These are phyloP conservation scores for Nannochloropsis gaditana DNA, from an alignment of 108 stramenopile species.

Conservation along the genomic window DNA sequence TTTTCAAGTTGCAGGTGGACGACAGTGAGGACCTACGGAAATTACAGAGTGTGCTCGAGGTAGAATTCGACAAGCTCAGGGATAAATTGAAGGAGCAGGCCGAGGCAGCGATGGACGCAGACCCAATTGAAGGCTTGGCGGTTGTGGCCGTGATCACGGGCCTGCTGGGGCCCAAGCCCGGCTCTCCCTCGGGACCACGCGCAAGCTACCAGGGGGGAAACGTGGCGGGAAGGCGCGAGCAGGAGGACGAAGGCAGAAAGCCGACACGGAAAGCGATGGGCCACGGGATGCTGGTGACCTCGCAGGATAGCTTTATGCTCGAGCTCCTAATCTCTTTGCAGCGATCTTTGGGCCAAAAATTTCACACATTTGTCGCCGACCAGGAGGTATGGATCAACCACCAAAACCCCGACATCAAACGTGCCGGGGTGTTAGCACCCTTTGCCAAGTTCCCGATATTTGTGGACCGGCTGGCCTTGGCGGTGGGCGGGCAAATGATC, in stretches of 20 bases:
- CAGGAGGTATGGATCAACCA: background rate
- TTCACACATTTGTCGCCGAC: background rate
- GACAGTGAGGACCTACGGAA: background rate
- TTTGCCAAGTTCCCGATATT: background rate
- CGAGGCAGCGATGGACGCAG: background rate
- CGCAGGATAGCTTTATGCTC: background rate
- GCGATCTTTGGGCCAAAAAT: background rate
- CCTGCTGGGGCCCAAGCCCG: background rate
- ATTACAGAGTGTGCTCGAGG: slow-evolving; percentile 9
- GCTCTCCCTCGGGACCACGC: background rate
- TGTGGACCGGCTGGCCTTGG: slow-evolving; percentile 2
- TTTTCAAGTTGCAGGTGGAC: background rate
- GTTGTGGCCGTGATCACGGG: background rate
- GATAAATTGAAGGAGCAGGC: slow-evolving; percentile 11
- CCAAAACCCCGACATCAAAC: background rate
- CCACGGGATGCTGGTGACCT: background rate
- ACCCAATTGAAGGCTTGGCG: background rate
- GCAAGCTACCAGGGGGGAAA: background rate
- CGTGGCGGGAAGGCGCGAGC: background rate
- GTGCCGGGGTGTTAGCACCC: background rate
- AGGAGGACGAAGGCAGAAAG: too few relatives aligned
- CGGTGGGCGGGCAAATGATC: background rate
- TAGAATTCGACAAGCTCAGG: slow-evolving; percentile 9
- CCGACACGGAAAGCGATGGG: background rate
- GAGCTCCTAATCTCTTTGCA: background rate